Base-by-base conservation (phyloP, 179 eudicot species). In the Silene coronaria region DNA sequence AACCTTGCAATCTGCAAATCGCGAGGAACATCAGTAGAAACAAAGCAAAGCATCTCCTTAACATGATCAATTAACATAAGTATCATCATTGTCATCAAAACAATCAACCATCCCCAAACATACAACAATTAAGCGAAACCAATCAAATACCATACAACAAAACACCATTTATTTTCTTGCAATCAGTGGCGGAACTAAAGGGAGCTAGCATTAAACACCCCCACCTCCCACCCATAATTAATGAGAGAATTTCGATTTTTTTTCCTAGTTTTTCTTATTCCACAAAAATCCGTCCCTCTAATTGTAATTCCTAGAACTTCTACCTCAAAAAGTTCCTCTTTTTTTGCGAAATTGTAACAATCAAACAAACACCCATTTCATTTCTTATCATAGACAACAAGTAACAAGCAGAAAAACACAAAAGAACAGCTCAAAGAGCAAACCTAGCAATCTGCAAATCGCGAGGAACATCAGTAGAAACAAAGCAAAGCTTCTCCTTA, bases 41-140 rank as follows among this genome's bases (percentile, higher is more conserved):
- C 92, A 70, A 90, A 94, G 78, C 97, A 94, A 34, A 92, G 80
- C 74, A 85, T 84, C 85, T 94, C 96, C 86, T 92, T 92, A n/a
- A 89, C 97, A 84, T 95, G 85, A 76, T 95, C 99, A 82, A 95
- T 82, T 14, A 94, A 67, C 68, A 92, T n/a, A 85, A 55, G 91
- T 85, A 81, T 94, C 98, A 69, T 94, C 98, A n/a, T n/a, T n/a
- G n/a, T n/a, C n/a, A n/a, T n/a, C n/a, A n/a, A n/a, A n/a, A n/a
- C n/a, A n/a, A n/a, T n/a, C n/a, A n/a, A n/a, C n/a, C n/a, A n/a
- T n/a, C n/a, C n/a, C n/a, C n/a, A n/a, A n/a, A n/a, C n/a, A n/a
- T n/a, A n/a, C n/a, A n/a, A n/a, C n/a, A n/a, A n/a, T n/a, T n/a
- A n/a, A n/a, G n/a, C n/a, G n/a, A n/a, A n/a, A n/a, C n/a, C n/a